Evolutionary conservation across 1,139 yeast genomes (phyloP), one percentile per base, ranked within the genome.

Genomic region (Pichia sp.): DNA sequence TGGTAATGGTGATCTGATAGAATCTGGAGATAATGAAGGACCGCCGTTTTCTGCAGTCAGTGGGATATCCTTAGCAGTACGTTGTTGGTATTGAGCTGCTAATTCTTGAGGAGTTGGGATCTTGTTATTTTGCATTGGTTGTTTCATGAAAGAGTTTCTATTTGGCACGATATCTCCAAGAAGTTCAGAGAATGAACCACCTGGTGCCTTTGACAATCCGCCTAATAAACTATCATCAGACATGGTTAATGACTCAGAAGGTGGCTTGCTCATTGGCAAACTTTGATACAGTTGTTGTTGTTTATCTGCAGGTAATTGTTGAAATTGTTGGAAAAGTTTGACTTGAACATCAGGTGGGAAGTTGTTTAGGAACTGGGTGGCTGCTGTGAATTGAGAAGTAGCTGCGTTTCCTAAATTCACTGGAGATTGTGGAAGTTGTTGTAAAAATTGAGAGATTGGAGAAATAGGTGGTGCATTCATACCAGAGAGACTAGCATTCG

Each of bases 21-120:
- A 51, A 42, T 63, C 60, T 7, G 67, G 68, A 3, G 68, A 61
- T 34, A 64, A 42, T 34, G 59, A 38, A 53, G 67, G 55, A 24
- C 65, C 38, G 28, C n/a, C 22, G 18, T 40, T 24, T 51, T 38
- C 15, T 20, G 40, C 24, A 2, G 18, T 20, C 8, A 40, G 31
- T 15, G 47, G 44, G 4, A 41, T 28, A 14, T 51, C 53, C 34
- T 47, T 53, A 6, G 56, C 43, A 2, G 50, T 40, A 42, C 45
- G 52, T 54, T 48, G 47, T 43, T 54, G 60, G 38, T 55, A 56
- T 42, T 59, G 61, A 34, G 58, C 61, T 38, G 60, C 62, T 15
- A 55, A 40, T 36, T 44, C 53, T 35, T 50, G 52, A 2, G 56
- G 56, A 6, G 59, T 45, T 55, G 60, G 54, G 39, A 32, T 51